Evolutionary conservation across 768 basidiomycete genomes (phyloP), one percentile per base, ranked within the genome.

Genomic region (Trichaptum fuscoviolaceum): DNA sequence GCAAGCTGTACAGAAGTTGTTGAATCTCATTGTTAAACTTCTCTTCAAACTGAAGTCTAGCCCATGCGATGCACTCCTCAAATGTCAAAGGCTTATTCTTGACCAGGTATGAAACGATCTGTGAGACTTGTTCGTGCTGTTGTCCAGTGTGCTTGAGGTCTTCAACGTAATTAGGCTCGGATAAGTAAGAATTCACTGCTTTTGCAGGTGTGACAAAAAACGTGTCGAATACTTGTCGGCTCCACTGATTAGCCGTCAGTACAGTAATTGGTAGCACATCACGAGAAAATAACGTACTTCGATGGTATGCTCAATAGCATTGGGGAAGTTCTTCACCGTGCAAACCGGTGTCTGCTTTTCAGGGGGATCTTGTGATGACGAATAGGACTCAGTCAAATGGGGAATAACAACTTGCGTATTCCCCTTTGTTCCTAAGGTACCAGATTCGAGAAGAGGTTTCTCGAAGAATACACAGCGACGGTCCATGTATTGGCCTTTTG

Each of bases 261-360:
- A 42, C 10, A 17, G 5, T 7, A n/a, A 34, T 8, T 3, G 30
- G 2, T 3, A 30, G 30, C 23, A 42, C 18, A 30, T 25, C 20
- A 20, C 24, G 59, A 26, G n/a, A 2, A 18, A 17, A 36, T 23
- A n/a, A 74, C 84, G 34, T 65, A 92, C 93, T 83, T 98, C 95
- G 67, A 99, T 99, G 7, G 95, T 97, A 78, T 99, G 97, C 70
- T 93, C 90, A 72, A 99, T 99, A 26, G 91, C 91, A 75, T 99
- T 96, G 10, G 97, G 97, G 85, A 99, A 99, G 78, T 93, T 98
- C 82, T 98, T 99, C 76, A 99, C 91, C 0, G 97, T 99, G 77
- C 97, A 99, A 26, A 92, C 93, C 25, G 97, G 92, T 1, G 95
- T 89, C 74, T 96, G 91, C 78, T 97, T 99, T 80, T 99, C 97